A percentile compares a stretch with the other conserved stretches of the same genome.
phyloP scores from a whole-genome alignment of 352 stramenopile genomes.

The Phytophthora quininea region DNA sequence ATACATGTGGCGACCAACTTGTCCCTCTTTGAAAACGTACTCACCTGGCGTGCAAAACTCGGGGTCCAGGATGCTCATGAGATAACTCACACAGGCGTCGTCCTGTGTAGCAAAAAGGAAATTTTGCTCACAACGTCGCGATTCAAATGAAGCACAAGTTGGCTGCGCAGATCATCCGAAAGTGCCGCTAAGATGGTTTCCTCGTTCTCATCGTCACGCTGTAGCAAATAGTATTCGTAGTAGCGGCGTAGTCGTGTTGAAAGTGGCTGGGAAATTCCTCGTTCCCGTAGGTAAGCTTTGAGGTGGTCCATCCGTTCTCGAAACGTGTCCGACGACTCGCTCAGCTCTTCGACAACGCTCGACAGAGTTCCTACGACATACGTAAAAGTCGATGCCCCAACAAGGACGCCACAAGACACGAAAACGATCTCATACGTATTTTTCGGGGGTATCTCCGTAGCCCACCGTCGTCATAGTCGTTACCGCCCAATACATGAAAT shows the following conservation, averaged over 20 bases:
- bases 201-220: constrained; percentile 78
- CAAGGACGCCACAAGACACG: constrained; percentile 55
- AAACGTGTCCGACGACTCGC: constrained; percentile 53
- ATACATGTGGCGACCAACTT: constrained; percentile 84
- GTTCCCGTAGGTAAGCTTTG: constrained; percentile 80
- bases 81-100: constrained; percentile 80
- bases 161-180: constrained; percentile 76
- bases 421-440: constrained; percentile 67
- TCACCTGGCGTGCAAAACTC: constrained; percentile 83
- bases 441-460: constrained; percentile 67
- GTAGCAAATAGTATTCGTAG: constrained; percentile 82
- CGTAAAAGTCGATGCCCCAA: constrained; percentile 71
- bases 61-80: constrained; percentile 80
- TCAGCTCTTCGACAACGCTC: constrained; percentile 76
- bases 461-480: constrained; percentile 85
- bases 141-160: constrained; percentile 80
- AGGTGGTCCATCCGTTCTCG: constrained; percentile 74
- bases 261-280: constrained; percentile 60
- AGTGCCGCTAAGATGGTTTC: constrained; percentile 70
- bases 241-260: constrained; percentile 65
- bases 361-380: constrained; percentile 84
- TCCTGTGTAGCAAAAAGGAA: constrained; percentile 77
- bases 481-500: constrained; percentile 77
- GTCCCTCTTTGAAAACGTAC: constrained; percentile 86
- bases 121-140: constrained; percentile 87